Conservation (phyloP, 768 basidiomycete species). For the Lepiota venenata region DNA sequence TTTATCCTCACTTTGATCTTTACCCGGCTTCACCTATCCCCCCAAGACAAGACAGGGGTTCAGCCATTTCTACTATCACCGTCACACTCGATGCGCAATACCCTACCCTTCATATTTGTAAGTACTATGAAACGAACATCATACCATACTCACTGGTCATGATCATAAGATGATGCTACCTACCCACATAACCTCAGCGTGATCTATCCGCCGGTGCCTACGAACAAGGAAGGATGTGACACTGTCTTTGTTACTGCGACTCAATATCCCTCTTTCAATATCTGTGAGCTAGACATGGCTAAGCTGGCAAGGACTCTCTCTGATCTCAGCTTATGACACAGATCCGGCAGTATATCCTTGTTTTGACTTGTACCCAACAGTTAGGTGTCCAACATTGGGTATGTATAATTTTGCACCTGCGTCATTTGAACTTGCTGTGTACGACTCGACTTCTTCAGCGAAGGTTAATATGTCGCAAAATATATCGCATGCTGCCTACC, state of each 20-base stretch:
- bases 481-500: background rate
- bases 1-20: conserved; percentile 15
- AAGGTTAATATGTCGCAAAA: background rate
- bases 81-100: conserved; percentile 2
- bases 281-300: background rate
- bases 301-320: background rate
- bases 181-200: conserved; percentile 13
- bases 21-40: conserved; percentile 6
- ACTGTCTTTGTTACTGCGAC: background rate
- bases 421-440: too few species aligned
- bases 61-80: background rate
- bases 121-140: background rate
- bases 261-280: background rate
- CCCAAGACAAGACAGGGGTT: background rate
- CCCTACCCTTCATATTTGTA: conserved; percentile 12
- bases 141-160: background rate
- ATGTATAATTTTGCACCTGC: too few species aligned
- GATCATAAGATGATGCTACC: conserved; percentile 10
- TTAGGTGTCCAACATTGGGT: too few species aligned
- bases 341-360: conserved; percentile 15
- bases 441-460: background rate
- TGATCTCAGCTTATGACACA: background rate
- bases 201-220: conserved; percentile 10
- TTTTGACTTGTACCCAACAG: conserved; percentile 21
- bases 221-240: background rate